Conservation (phyloP, 257 asterid species). For the Ligustrum vulgare region DNA sequence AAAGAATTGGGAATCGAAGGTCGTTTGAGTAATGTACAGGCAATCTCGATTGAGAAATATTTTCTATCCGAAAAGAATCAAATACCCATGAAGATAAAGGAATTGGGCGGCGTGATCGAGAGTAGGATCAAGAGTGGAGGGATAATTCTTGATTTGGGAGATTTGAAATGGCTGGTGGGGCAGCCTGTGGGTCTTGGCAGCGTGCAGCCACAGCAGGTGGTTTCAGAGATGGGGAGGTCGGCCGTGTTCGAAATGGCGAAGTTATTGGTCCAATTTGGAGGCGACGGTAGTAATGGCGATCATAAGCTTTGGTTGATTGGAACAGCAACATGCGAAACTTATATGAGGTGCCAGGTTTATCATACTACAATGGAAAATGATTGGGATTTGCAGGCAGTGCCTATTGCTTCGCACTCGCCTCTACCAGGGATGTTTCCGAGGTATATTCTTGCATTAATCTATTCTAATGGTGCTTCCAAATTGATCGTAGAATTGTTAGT, state of each 20-base stretch:
- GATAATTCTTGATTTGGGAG: constrained; percentile 85
- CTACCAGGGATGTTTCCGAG: constrained; percentile 69
- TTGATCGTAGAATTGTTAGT: neutral
- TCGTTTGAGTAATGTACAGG: constrained; percentile 44
- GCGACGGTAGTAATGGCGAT: constrained; percentile 25
- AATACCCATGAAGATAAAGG: constrained; percentile 50
- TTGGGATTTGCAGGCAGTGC: constrained; percentile 96
- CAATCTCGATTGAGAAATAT: constrained; percentile 54
- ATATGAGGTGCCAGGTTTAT: constrained; percentile 90
- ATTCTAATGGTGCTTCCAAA: neutral
- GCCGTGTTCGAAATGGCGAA: constrained; percentile 69
- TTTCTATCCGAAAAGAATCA: constrained; percentile 40
- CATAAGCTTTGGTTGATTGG: constrained; percentile 78
- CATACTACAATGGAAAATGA: constrained; percentile 90
- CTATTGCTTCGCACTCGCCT: constrained; percentile 77
- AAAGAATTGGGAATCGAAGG: constrained; percentile 46
- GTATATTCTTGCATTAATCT: constrained; percentile 35
- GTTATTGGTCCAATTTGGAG: constrained; percentile 42
- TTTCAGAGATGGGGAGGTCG: constrained; percentile 57
- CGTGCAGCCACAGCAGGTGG: constrained; percentile 47
- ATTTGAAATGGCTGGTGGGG: constrained; percentile 95
- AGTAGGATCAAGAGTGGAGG: constrained; percentile 51
- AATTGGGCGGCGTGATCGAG: constrained; percentile 53
- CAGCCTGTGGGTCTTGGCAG: constrained; percentile 44
- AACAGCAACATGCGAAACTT: constrained; percentile 92